phyloP scores from a whole-genome alignment of 208 protist species.

The Acanthamoeba sp. region DNA sequence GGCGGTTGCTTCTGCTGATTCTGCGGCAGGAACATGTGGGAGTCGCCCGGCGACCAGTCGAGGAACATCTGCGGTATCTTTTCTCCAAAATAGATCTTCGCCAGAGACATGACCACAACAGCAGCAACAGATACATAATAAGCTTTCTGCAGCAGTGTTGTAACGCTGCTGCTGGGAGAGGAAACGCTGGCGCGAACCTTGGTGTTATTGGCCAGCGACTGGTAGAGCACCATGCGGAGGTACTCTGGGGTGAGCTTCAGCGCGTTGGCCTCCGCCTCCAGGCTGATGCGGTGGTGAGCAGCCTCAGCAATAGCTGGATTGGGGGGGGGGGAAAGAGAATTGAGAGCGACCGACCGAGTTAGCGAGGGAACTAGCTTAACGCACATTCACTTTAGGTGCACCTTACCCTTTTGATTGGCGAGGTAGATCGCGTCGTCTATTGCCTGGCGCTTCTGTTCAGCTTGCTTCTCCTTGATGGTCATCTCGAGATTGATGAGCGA shows the following conservation, averaged over 20 bases:
- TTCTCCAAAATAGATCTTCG: slow-evolving; percentile 63
- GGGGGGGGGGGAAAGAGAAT: not conserved
- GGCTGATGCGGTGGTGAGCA: not conserved
- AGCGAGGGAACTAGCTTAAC: too few species aligned
- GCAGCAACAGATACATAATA: not conserved
- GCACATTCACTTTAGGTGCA: too few species aligned
- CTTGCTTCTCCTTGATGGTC: slow-evolving; percentile 67
- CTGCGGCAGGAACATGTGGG: slow-evolving; percentile 24
- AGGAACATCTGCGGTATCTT: slow-evolving; percentile 71
- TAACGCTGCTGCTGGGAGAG: not conserved
- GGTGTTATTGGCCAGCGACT: slow-evolving; percentile 72
- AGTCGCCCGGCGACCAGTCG: slow-evolving; percentile 31
- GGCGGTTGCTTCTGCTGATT: not conserved
- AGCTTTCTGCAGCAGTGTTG: not conserved
- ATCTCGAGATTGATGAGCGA: slow-evolving; percentile 64
- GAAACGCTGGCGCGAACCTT: not conserved
- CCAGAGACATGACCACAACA: not conserved
- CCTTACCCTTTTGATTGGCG: slow-evolving; percentile 48
- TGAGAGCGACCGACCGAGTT: not conserved
- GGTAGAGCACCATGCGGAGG: slow-evolving; percentile 50
- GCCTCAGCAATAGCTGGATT: slow-evolving; percentile 13
- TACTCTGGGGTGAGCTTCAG: slow-evolving; percentile 66
- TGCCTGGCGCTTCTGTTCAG: not conserved
- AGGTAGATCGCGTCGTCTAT: slow-evolving; percentile 56
- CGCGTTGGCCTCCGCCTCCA: slow-evolving; percentile 70